Evolutionary conservation across 805 yeast species (phyloP), one percentile per base, ranked within the genome.

Genomic region (Hanseniaspora hatyaiensis): DNA sequence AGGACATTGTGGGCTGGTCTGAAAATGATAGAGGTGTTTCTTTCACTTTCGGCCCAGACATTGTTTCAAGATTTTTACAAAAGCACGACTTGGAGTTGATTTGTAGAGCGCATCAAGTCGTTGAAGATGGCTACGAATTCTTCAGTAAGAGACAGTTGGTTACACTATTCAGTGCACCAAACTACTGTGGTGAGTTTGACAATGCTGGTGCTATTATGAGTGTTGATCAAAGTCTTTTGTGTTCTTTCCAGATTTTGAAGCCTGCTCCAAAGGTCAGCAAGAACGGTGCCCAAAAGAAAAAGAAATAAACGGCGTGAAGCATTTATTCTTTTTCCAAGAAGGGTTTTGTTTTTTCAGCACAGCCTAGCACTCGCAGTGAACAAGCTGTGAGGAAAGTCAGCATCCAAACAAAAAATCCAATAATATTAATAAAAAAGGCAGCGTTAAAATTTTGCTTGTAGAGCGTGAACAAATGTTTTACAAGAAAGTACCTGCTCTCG

Each of bases 201-300:
- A 89, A 89, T 62, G 96, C 97, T 2, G 98, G 97, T 61, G 98
- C 98, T 34, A 92, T 92, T 97, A 89, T 89, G 98, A 79, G 94
- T 60, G 97, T 89, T 50, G 97, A 92, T 66, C 97, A 92, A 69
- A 80, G 89, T 65, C 75, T 89, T 60, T 73, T 89, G 59, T 89
- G 98, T 71, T 88, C 96, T 15, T 89, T 89, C 78, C 92, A 83
- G 67, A 92, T 89, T 60, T 77, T 89, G 65, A 92, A 92, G 68
- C 98, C 98, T 26, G 96, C 98, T 45, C 97, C 92, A 65, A 89
- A 89, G 75, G 20, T 34, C 55, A 64, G 54, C 51, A 61, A 54
- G 64, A 65, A 55, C 59, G 65, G 51, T 64, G 62, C 49, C 59
- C 64, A 61, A 50, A 61, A 62, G 39, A 62, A 62, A 53, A 63